Base-by-base conservation (phyloP, 140 eudicot species). In the Eryngium alpinum region DNA sequence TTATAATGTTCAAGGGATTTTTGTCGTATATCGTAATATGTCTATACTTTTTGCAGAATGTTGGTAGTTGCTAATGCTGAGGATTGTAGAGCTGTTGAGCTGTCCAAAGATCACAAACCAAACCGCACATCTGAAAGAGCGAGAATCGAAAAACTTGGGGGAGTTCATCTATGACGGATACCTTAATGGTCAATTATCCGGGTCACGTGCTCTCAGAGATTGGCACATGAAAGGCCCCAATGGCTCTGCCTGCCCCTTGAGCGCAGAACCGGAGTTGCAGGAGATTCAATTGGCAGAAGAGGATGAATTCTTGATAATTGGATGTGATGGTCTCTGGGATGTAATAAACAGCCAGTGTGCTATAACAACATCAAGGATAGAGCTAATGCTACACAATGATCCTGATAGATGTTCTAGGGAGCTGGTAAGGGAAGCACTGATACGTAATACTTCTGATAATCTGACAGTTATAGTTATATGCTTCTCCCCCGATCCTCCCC, bases 221-320 rank as follows among this genome's bases (percentile, higher is more conserved):
- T 93, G 97, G 97, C 97, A 93, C 87, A 93, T 93, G 97, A 93
- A 93, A 83, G 97, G 97, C 25, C 86, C 94, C 0, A 91, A 91
- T 83, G 94, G 97, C 0, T 89, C 95, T 1, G 83, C 88, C 5
- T 85, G 88, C 74, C 98, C 98, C 9, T 83, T 93, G 78, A 91
- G 90, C n/a, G 90, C 94, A 14, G 97, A 90, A 84, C 98, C 98
- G 0, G 98, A 93, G 81, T 52, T 93, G 87, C 97, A 88, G 53
- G 89, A 90, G 60, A 84, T 88, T 21, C 24, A 84, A 34, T 57
- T 93, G 73, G 80, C 91, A 0, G 97, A 91, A 71, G 98, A 91
- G 0, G 98, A 93, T 16, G 98, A 93, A 86, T 93, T 93, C 83
- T 77, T 93, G 28, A 88, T 92, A 5, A 67, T 92, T 57, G 97